A percentile compares a stretch with the other conserved stretches of the same genome.
Conservation (phyloP, 352 stramenopile species). For the Albugo laibachii region DNA sequence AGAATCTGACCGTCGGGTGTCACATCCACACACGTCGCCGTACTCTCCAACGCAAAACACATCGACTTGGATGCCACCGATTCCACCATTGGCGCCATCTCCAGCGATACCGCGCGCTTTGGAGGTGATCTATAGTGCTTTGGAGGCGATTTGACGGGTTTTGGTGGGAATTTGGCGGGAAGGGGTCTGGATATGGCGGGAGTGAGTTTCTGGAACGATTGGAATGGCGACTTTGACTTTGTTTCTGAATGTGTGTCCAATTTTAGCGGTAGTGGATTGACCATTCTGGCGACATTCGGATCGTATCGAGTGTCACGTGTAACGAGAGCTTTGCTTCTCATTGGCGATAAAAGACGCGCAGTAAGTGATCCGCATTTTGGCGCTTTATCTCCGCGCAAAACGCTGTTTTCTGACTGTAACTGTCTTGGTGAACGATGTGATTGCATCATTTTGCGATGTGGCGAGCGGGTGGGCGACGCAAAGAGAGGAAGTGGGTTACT, state of each 20-base stretch:
- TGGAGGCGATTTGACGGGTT: background rate
- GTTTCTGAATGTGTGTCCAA: conserved; percentile 9
- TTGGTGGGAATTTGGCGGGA: conserved; percentile 4
- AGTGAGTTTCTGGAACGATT: conserved; percentile 57
- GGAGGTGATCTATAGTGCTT: background rate
- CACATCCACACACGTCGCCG: conserved; percentile 55
- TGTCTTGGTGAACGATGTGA: background rate
- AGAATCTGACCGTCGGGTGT: conserved; percentile 61
- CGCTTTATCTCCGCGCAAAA: no score
- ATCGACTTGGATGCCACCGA: conserved; percentile 11
- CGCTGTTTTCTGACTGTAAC: no score
- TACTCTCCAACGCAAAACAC: conserved; percentile 57
- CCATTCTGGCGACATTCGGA: conserved; percentile 16
- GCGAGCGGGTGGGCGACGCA: background rate
- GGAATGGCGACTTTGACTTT: conserved; percentile 48
- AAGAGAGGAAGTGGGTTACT: background rate
- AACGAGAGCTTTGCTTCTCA: no score
- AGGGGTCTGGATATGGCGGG: background rate
- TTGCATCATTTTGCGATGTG: background rate
- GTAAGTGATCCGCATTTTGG: no score
- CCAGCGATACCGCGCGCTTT: conserved; percentile 4
- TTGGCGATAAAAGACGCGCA: no score
- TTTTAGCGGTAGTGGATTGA: conserved; percentile 4
- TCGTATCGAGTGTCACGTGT: background rate
- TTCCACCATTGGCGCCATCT: background rate